Percentiles rank a stretch among this genome's conserved stretches.
phyloP scores from a whole-genome alignment of 2,329 filamentous ascomycete species.

The Aspergillus ibericus region DNA sequence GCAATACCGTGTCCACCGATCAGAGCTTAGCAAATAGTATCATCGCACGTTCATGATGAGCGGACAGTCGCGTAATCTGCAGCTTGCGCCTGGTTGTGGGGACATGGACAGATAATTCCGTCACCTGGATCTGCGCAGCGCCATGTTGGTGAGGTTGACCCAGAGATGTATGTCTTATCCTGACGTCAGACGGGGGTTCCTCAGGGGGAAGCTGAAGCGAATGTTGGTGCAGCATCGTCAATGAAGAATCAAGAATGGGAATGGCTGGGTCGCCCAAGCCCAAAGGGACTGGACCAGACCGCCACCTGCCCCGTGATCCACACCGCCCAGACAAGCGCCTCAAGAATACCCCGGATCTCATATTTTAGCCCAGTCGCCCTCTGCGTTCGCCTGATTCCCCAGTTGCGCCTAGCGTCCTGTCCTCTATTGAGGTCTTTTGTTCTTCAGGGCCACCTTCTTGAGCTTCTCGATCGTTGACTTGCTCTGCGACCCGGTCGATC shows the following conservation, averaged over 20 bases:
- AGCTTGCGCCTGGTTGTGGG: background rate
- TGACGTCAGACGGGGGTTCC: slow-evolving; percentile 8
- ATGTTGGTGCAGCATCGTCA: background rate
- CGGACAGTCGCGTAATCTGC: background rate
- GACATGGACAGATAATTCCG: background rate
- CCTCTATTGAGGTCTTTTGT: slow-evolving; percentile 1
- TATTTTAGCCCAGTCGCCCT: background rate
- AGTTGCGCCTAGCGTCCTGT: background rate
- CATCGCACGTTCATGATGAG: background rate
- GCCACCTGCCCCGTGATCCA: slow-evolving; percentile 21
- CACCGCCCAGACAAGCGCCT: slow-evolving; percentile 20
- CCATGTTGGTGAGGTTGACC: background rate
- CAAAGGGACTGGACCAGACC: background rate
- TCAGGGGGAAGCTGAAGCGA: slow-evolving; percentile 3
- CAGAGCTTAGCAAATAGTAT: background rate
- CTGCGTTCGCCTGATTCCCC: background rate
- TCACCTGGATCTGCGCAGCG: background rate
- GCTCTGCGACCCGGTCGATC: background rate
- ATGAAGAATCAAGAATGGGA: too few species aligned
- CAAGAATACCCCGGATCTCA: slow-evolving; percentile 8
- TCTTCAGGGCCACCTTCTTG: too few species aligned
- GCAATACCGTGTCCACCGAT: background rate
- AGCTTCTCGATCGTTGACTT: background rate
- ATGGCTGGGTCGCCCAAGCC: background rate
- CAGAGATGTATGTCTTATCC: slow-evolving; percentile 5